Conservation (phyloP, 441 rosid species). For the Pelargonium cotyledonis region DNA sequence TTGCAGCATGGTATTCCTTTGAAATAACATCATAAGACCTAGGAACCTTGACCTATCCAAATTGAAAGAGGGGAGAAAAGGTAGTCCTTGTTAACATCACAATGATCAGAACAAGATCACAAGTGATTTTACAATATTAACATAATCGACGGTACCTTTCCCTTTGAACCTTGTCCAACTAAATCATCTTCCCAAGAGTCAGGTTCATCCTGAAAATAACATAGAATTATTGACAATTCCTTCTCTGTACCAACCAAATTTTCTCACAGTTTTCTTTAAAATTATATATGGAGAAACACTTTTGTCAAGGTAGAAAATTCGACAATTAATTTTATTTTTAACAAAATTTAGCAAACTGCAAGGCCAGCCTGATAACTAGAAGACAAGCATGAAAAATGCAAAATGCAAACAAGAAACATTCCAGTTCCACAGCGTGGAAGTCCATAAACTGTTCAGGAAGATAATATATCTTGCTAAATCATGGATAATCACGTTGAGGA, state of each 20-base stretch:
- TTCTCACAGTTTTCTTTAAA: not conserved
- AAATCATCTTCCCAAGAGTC: constrained; percentile 66
- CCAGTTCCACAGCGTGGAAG: not conserved
- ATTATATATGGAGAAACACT: not conserved
- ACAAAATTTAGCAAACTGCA: not conserved
- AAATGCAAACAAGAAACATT: not conserved
- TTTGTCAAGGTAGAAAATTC: not conserved
- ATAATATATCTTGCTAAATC: not conserved
- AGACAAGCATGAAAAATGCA: not conserved
- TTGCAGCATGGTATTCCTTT: constrained; percentile 57
- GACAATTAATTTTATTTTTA: not conserved
- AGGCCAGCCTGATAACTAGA: not conserved
- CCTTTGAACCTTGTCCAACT: constrained; percentile 28
- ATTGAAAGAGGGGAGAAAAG: constrained; percentile 14
- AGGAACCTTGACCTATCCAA: constrained; percentile 44
- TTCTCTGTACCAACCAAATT: not conserved
- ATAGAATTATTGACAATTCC: not conserved
- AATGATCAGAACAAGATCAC: not conserved
- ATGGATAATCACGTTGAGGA: not conserved
- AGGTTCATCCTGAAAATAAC: constrained; percentile 50
- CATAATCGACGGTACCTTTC: constrained; percentile 37
- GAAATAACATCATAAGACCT: constrained; percentile 63
- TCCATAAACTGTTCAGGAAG: not conserved
- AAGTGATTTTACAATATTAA: not conserved
- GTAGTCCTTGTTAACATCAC: constrained; percentile 2